These are phyloP conservation scores for Pyrenophora seminiperda DNA, from an alignment of 2,329 filamentous ascomycete species.

Conservation along the genomic window DNA sequence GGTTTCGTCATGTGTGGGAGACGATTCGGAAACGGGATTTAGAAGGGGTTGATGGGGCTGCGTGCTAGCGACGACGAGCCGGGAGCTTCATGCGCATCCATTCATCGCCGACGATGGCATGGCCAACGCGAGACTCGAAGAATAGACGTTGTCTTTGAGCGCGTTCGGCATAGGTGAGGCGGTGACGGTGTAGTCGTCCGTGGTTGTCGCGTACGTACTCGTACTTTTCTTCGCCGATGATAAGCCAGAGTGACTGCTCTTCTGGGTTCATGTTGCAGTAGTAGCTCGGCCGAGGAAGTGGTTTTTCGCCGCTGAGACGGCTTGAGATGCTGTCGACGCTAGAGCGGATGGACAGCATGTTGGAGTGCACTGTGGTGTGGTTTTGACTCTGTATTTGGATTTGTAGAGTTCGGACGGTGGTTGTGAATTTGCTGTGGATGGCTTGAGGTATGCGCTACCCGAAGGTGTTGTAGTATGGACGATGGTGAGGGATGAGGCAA, in stretches of 20 bases:
- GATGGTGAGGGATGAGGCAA: neutral
- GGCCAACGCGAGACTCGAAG: slow-evolving; percentile 25
- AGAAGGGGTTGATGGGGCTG: neutral
- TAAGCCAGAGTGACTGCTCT: slow-evolving; percentile 23
- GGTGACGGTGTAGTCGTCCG: slow-evolving; percentile 23
- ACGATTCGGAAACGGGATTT: too few species aligned
- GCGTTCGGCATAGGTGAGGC: slow-evolving; percentile 17
- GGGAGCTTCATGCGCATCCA: slow-evolving; percentile 31
- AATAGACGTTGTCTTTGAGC: slow-evolving; percentile 21
- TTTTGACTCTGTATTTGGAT: neutral
- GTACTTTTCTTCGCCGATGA: slow-evolving; percentile 27
- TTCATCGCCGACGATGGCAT: slow-evolving; percentile 29
- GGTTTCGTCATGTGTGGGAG: too few species aligned
- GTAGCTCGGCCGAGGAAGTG: slow-evolving; percentile 24
- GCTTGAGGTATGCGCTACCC: slow-evolving; percentile 8
- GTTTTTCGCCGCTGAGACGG: slow-evolving; percentile 25
- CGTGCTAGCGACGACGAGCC: slow-evolving; percentile 10
- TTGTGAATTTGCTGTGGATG: slow-evolving; percentile 7
- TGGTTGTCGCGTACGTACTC: slow-evolving; percentile 16
- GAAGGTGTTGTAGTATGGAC: slow-evolving; percentile 6
- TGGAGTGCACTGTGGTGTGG: slow-evolving; percentile 5
- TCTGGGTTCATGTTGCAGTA: slow-evolving; percentile 29
- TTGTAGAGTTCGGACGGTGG: neutral
- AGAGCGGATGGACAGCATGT: slow-evolving; percentile 19
- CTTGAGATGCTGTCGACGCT: slow-evolving; percentile 17